A percentile compares a stretch with the other conserved stretches of the same genome.
phyloP scores from a whole-genome alignment of 768 basidiomycete genomes.

The Crepidotus variabilis region DNA sequence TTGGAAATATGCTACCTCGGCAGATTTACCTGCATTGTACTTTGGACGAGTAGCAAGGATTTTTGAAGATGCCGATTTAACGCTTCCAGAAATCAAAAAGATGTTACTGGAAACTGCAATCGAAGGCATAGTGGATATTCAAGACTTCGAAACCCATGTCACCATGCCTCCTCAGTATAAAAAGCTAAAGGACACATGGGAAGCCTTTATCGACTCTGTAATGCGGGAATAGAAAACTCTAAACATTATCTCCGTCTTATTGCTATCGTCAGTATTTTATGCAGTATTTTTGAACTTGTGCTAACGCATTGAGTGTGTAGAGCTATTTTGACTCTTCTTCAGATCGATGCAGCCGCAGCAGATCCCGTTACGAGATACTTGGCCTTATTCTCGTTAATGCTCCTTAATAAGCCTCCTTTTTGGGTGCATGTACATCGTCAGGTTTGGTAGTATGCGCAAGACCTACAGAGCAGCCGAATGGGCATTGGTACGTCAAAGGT shows the following conservation, averaged over 20 bases:
- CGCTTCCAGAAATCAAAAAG: too few species aligned
- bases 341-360: constrained; percentile 30
- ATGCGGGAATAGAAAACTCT: constrained; percentile 33
- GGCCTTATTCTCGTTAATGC: constrained; percentile 47
- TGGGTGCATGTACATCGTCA: constrained; percentile 56
- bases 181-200: constrained; percentile 25
- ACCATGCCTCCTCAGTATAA: constrained; percentile 16
- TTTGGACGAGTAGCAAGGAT: too few species aligned
- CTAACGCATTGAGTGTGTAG: too few species aligned
- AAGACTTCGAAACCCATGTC: too few species aligned
- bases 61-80: too few species aligned
- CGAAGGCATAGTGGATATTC: too few species aligned
- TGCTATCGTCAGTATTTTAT: constrained; percentile 28
- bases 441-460: constrained; percentile 55
- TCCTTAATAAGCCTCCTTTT: constrained; percentile 55
- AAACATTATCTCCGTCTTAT: constrained; percentile 29
- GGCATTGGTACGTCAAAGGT: constrained; percentile 49
- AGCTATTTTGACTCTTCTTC: too few species aligned
- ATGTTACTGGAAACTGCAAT: too few species aligned
- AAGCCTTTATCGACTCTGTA: constrained; percentile 25
- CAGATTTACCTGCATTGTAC: too few species aligned
- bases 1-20: too few species aligned
- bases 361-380: constrained; percentile 51
- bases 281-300: too few species aligned
- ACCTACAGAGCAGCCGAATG: constrained; percentile 57